Evolutionary conservation across 2,329 filamentous ascomycete genomes (phyloP).

Genomic region (Penicillium thymicola): DNA sequence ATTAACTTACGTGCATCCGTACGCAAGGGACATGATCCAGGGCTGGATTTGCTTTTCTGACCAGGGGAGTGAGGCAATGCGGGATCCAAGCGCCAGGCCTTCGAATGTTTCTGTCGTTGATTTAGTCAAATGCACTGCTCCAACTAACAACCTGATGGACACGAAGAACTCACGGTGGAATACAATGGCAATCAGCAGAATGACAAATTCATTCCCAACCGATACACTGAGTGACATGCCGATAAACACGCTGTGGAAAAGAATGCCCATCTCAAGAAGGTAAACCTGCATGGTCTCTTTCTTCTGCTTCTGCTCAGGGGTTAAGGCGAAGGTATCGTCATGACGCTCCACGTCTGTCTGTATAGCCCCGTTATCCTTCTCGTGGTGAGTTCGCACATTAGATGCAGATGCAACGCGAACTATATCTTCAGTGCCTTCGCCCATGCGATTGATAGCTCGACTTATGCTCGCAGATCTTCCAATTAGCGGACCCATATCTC

Average conservation of each 20-base stretch:
- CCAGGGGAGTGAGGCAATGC: conserved; percentile 33
- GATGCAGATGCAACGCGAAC: conserved; percentile 24
- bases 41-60: conserved; percentile 34
- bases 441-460: conserved; percentile 28
- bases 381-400: conserved; percentile 12
- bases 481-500: conserved; percentile 27
- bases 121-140: neutral
- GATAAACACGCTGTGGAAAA: conserved; percentile 67
- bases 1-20: conserved; percentile 52
- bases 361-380: conserved; percentile 14
- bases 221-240: conserved; percentile 39
- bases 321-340: conserved; percentile 16
- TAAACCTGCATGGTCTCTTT: conserved; percentile 70
- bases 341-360: conserved; percentile 18
- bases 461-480: conserved; percentile 30
- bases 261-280: conserved; percentile 71
- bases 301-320: conserved; percentile 47
- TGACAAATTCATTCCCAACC: conserved; percentile 33
- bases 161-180: conserved; percentile 34
- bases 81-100: conserved; percentile 34
- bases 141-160: too few species aligned
- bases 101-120: conserved; percentile 34
- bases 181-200: conserved; percentile 35
- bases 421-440: conserved; percentile 23
- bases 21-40: conserved; percentile 74